Base-by-base conservation (phyloP, 257 asterid genomes). In the Solanum peruvianum region DNA sequence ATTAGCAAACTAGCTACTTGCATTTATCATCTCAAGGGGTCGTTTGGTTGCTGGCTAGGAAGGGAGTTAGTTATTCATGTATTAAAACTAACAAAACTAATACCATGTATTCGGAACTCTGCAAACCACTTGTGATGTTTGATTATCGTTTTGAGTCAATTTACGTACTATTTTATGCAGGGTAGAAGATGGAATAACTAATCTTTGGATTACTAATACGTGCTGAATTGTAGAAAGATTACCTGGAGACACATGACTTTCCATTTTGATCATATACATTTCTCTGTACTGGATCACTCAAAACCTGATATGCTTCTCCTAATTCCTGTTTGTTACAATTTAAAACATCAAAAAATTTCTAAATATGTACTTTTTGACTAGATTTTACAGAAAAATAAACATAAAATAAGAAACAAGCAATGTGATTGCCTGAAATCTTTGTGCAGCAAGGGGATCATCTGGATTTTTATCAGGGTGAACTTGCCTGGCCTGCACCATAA, bases 401-500 rank as follows among this genome's bases (percentile, higher is more conserved):
- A 37, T 15, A 73, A 66, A 60, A 14, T 60, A 60, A 69, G 62
- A 3, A 83, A 62, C 2, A 83, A 83, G 9, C 31, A 37, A 23
- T 23, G 67, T 8, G 62, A 44, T 89, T 88, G 91, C 99, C 99
- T 96, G 99, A 91, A 96, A 96, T 90, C 93, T 93, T 87, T 92
- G 93, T 31, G 99, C 98, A 86, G 98, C 98, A 82, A 87, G 96
- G 75, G 99, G 96, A 91, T 96, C 98, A 82, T 95, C 89, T 12
- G 94, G 98, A 90, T 95, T 96, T 87, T 96, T 96, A 64, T 96
- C 99, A 20, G 98, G 99, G 86, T 96, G 99, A 87, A 95, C 98
- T 91, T 96, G 93, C 93, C 93, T 94, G 5, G 99, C 99, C 99
- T 96, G 91, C 87, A 92, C 56, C 70, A 84, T 9, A 44, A 66